Base-by-base conservation (phyloP, 345 rosid genomes). In the Linum usitatissimum region DNA sequence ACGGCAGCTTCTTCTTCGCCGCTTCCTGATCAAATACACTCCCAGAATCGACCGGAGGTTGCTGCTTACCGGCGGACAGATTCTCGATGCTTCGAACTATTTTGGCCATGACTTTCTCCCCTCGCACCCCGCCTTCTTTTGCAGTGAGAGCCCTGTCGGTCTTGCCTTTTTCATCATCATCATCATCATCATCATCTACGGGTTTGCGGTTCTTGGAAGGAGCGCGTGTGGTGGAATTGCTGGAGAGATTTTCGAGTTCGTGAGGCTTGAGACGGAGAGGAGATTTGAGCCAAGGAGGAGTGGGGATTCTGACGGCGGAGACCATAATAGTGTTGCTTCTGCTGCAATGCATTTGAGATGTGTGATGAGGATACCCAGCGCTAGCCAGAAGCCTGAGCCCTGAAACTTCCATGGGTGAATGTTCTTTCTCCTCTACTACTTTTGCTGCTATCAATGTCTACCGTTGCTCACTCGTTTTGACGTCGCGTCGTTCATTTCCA, bases 241-340 rank as follows among this genome's bases (percentile, higher is more conserved):
- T 51, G 1, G 79, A 63, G 63, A 69, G 73, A 65, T 80, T 64
- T 53, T 58, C 45, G 62, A 80, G 53, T 55, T 83, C 79, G n/a
- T 74, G 77, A 53, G 87, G 78, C 65, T 75, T 81, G 64, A 76
- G 80, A 61, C 80, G 73, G 57, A 80, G 75, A 57, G 87, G 81
- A 70, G 77, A 75, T 64, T 71, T 80, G 83, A 83, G 81, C 96
- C 94, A 86, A 55, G 96, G 96, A 70, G 96, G 76, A 3, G 85
- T 78, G 20, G 89, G 84, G 61, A 70, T 53, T 73, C 60, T 79
- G 57, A 70, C 61, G 70, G 75, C 18, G 67, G 62, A 31, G 3
- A 6, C n/a, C n/a, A n/a, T n/a, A n/a, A n/a, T n/a, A n/a, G n/a
- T n/a, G n/a, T n/a, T n/a, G n/a, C n/a, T n/a, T n/a, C n/a, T n/a